Base-by-base conservation (phyloP, 2,329 filamentous ascomycete genomes). In the Acarospora socialis region DNA sequence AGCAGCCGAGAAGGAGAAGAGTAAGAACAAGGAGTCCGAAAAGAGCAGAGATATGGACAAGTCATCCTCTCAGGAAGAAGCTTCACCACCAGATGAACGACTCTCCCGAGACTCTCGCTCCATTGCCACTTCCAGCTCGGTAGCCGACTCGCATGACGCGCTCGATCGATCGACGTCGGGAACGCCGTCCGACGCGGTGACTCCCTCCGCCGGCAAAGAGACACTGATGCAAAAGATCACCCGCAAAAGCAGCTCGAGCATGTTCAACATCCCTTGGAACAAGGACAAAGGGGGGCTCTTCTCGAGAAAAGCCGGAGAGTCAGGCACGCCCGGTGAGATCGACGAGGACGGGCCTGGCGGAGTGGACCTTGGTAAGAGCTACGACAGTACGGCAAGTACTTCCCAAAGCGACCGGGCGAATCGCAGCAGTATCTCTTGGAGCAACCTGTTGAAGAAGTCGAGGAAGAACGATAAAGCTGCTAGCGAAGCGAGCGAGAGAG, bases 181-280 rank as follows among this genome's bases (percentile, higher is more conserved):
- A 9, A 51, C 57, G 7, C 56, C 57, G 8, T 48, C 52, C 4
- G 59, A 63, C 29, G 52, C 53, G 30, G 43, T 47, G 27, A 50
- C 40, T 12, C 32, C 43, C 3, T 42, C 43, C 1, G 42, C 34
- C 28, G 48, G 55, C 4, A 65, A 63, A 40, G 61, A 63, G 37
- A 63, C 61, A 5, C 61, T 66, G 32, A 65, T 66, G 36, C 61
- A 61, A 34, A 65, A 63, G 39, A 59, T 66, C 34, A 64, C 60
- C 5, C 58, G 62, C 31, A 66, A 65, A 39, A 56, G 61, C 30
- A 63, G 58, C 42, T 62, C 59, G 7, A 57, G 60, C 49, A 66
- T 63, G 38, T 65, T 65, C 44, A 63, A 60, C 37, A 52, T 56
- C 29, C 59, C 60, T 9, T 66, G 62, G 62, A 34, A 29, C n/a